Evolutionary conservation across 2,329 filamentous ascomycete species (phyloP), one percentile per base, ranked within the genome.

Genomic region (Sclerotinia glacialis): DNA sequence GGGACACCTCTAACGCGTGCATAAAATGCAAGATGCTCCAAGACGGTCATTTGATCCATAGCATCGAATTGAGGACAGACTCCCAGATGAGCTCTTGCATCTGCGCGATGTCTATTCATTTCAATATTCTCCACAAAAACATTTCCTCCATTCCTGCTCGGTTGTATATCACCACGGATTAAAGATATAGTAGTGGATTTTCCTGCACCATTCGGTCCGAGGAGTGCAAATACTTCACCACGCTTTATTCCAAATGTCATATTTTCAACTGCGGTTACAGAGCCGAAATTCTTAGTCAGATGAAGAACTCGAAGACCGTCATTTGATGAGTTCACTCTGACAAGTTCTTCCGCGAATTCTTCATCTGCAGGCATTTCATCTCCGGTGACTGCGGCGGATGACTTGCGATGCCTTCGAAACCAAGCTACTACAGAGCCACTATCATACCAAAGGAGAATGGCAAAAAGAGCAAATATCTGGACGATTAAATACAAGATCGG

Each of bases 1-100:
- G 84, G 78, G 11, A 97, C 88, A 46, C 94, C 93, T 16, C 93
- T 86, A 14, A 94, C 87, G 59, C 88, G 86, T 6, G 93, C 94
- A 76, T 97, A 98, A 79, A 97, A 97, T 60, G 84, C 81, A 2
- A 98, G 83, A 73, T 97, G 93, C 75, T 98, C 93, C 1, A 86
- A 80, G 0, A 96, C 92, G 0, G 93, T 96, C 91, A 97, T 93
- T 64, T 89, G 85, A 77, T 97, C 94, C 80, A 96, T 89, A 11
- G 93, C 93, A 74, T 93, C 90, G 71, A 90, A 89, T 77, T 93
- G 93, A 0, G 94, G 93, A 73, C 93, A 97, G 0, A 97, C 93
- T n/a, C 94, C 94, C 0, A 97, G 84, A 72, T 92, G 86, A 1
- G 85, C 82, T 60, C 93, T 86, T 3, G 93, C 93, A 2, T 85